Base-by-base conservation (phyloP, 2,329 filamentous ascomycete species). In the Penicillium sp. region DNA sequence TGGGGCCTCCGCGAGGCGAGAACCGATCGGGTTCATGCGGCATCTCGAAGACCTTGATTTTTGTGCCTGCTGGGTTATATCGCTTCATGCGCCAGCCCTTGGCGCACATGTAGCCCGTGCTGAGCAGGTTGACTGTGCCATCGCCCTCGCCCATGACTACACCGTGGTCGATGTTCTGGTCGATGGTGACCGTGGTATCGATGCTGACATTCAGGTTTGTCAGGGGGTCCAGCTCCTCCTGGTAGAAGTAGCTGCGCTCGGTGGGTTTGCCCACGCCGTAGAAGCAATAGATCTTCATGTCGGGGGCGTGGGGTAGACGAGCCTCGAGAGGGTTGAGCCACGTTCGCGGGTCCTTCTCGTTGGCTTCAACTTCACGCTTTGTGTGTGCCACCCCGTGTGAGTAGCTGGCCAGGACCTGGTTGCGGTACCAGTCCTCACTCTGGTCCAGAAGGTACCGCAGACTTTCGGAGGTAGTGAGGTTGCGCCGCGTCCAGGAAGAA, bases 261-360 rank as follows among this genome's bases (percentile, higher is more conserved):
- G 92, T 97, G 3, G 89, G 87, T 69, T 97, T 99, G 35, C 92
- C 92, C 4, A 96, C 85, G 60, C 80, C 94, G 68, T 99, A 97
- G 76, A 99, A 97, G 74, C 94, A 97, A 74, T 92, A 97, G 11
- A 99, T 90, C 69, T 96, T 96, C 65, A 99, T 77, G 65, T 84
- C 89, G 0, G 94, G 92, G 1, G 94, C 92, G 18, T 90, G 79
- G 0, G 94, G 94, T 0, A 97, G 79, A 2, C 92, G 83, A 0
- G 90, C 89, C 70, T 97, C 92, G n/a, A 97, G 82, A 0, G 94
- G 94, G 66, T 99, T 99, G 55, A 96, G 84, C 94, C 94, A 99
- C 68, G 95, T 99, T 44, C 76, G 79, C 2, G 83, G 84, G 57
- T 89, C 81, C n/a, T 83, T 73, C 63, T 92, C 87, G 68, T 94